Percentiles rank a stretch among this genome's conserved stretches.
Conservation (phyloP, 352 stramenopile genomes). For the Phytopythium sindhum region DNA sequence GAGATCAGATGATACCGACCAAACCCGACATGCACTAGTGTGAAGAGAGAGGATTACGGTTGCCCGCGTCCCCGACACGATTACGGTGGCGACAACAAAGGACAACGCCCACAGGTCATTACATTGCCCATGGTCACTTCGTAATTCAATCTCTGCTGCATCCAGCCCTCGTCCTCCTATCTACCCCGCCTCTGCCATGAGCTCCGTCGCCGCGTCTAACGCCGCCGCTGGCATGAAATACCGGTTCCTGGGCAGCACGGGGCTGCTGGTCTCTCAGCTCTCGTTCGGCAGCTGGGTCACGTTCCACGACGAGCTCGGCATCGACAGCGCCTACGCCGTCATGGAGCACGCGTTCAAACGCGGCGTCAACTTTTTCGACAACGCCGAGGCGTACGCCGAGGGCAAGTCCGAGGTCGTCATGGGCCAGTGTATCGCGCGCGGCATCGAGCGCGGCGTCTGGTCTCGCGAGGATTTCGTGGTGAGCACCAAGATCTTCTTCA, state of each 20-base stretch:
- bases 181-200: neutral
- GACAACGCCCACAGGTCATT: no score
- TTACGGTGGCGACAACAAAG: no score
- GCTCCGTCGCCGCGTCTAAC: slow-evolving; percentile 17
- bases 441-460: slow-evolving; percentile 39
- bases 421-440: slow-evolving; percentile 42
- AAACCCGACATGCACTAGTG: no score
- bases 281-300: slow-evolving; percentile 49
- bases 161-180: no score
- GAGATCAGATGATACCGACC: no score
- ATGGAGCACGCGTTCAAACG: slow-evolving; percentile 48
- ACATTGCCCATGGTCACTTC: neutral
- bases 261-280: slow-evolving; percentile 40
- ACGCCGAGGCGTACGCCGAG: slow-evolving; percentile 41
- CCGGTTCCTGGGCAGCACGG: slow-evolving; percentile 42
- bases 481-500: slow-evolving; percentile 66
- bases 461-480: slow-evolving; percentile 54
- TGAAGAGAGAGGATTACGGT: no score
- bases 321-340: slow-evolving; percentile 46
- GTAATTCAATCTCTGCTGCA: no score
- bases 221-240: slow-evolving; percentile 39
- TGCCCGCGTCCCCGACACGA: neutral
- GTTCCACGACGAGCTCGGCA: slow-evolving; percentile 41
- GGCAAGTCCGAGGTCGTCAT: slow-evolving; percentile 48
- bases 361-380: slow-evolving; percentile 72